Percentiles rank a stretch among this genome's conserved stretches.
phyloP scores from a whole-genome alignment of 129 eudicot genomes.

The Gnaphalium uliginosum region DNA sequence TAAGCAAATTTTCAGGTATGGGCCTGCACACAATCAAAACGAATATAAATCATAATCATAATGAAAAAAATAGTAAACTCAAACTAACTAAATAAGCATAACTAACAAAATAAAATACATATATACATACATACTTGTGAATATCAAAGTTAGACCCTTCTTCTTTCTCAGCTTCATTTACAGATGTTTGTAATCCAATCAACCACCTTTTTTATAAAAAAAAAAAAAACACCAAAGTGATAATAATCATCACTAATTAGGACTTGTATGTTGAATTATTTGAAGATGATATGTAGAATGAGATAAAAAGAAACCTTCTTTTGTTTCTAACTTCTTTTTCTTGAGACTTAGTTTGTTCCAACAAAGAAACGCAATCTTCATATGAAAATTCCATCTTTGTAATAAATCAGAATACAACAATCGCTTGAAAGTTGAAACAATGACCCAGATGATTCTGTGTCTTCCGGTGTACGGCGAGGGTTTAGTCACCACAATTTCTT shows the following conservation, averaged over 20 bases:
- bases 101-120: neutral
- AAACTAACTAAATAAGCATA: neutral
- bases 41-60: neutral
- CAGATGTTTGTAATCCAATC: conserved; percentile 28
- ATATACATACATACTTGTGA: conserved; percentile 14
- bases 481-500: no score
- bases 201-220: conserved; percentile 30
- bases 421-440: no score
- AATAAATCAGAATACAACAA: no score
- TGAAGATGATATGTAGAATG: no score
- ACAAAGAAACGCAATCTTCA: conserved; percentile 27
- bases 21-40: conserved; percentile 40
- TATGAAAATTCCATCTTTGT: conserved; percentile 6
- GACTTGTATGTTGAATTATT: neutral
- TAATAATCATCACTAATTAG: no score
- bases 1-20: conserved; percentile 57
- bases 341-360: conserved; percentile 27
- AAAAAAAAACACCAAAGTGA: neutral
- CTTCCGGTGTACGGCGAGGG: no score
- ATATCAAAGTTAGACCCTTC: conserved; percentile 7
- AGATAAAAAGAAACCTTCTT: conserved; percentile 24
- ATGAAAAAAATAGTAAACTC: neutral
- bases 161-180: neutral
- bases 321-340: conserved; percentile 26
- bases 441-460: no score